Evolutionary conservation across 208 protist species (phyloP).

Genomic region (Herpetomonas tarakana): DNA sequence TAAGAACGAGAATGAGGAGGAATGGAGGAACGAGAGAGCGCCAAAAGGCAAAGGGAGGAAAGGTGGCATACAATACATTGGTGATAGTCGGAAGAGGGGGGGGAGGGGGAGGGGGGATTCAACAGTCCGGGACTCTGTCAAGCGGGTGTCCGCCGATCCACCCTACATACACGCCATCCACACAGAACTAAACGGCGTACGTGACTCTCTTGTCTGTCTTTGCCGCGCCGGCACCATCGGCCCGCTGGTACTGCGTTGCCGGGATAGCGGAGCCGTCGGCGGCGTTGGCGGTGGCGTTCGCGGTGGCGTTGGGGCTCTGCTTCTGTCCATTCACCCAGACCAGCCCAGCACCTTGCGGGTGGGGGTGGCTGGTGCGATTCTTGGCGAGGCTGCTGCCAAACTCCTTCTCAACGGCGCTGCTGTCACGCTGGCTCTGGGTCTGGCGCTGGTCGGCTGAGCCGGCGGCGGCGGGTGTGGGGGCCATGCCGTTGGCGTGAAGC

Average conservation of each 20-base stretch:
- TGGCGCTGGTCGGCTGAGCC: slow-evolving; percentile 1
- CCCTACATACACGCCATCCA: too few relatives aligned
- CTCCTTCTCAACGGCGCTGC: slow-evolving; percentile 12
- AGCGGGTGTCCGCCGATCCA: too few relatives aligned
- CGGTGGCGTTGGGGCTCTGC: background rate
- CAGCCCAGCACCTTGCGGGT: slow-evolving; percentile 73
- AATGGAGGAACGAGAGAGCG: too few relatives aligned
- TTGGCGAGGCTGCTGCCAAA: slow-evolving; percentile 45
- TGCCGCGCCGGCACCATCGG: background rate
- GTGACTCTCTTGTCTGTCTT: slow-evolving; percentile 7
- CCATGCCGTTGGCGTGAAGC: slow-evolving; percentile 15
- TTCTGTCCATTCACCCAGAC: slow-evolving; percentile 47
- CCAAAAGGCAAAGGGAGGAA: too few relatives aligned
- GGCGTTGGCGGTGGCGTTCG: background rate
- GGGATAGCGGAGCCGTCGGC: background rate
- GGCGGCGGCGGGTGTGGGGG: background rate
- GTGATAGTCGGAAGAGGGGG: too few relatives aligned
- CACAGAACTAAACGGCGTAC: slow-evolving; percentile 24
- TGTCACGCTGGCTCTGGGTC: slow-evolving; percentile 3
- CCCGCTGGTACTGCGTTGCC: background rate
- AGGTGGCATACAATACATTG: too few relatives aligned
- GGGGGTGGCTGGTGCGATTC: slow-evolving; percentile 35
- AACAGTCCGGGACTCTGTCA: too few relatives aligned
- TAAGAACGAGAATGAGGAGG: too few relatives aligned
- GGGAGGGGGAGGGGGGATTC: too few relatives aligned